phyloP scores from a whole-genome alignment of 208 protist genomes.

The Acanthamoeba triangularis region DNA sequence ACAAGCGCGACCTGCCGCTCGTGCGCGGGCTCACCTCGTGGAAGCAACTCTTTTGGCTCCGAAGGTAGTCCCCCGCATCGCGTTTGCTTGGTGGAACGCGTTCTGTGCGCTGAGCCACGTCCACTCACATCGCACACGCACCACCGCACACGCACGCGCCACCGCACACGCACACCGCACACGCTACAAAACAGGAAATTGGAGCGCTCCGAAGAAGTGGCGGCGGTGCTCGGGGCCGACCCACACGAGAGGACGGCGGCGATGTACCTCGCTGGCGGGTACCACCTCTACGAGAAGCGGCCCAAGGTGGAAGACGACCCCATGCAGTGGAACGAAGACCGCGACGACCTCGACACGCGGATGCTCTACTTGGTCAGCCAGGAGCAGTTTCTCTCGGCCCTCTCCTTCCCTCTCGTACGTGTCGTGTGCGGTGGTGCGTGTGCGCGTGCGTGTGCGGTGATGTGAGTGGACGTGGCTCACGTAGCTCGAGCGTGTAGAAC shows the following conservation, averaged over 20 bases:
- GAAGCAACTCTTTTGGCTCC: slow-evolving; percentile 1
- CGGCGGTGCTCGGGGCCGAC: background rate
- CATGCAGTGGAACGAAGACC: background rate
- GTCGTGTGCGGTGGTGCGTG: background rate
- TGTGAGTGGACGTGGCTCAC: background rate
- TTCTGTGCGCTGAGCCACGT: background rate
- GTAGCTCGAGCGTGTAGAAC: background rate
- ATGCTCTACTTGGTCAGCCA: background rate
- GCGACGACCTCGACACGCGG: background rate
- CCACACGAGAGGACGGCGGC: background rate
- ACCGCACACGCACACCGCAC: background rate
- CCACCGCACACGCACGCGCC: no score
- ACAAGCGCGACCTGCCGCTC: background rate
- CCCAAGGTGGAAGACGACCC: slow-evolving; percentile 17
- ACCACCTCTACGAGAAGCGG: background rate
- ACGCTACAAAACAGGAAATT: background rate
- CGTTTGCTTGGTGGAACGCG: background rate
- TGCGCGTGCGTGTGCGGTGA: background rate
- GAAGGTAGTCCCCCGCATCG: background rate
- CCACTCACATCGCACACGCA: background rate
- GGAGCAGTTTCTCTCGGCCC: slow-evolving; percentile 5
- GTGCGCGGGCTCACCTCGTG: background rate
- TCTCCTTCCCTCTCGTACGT: background rate
- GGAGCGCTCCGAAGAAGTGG: background rate
- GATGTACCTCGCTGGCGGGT: background rate